Percentiles rank a stretch among this genome's conserved stretches.
phyloP scores from a whole-genome alignment of 1,284 basidiomycete genomes.

The Trichosporon asahii region DNA sequence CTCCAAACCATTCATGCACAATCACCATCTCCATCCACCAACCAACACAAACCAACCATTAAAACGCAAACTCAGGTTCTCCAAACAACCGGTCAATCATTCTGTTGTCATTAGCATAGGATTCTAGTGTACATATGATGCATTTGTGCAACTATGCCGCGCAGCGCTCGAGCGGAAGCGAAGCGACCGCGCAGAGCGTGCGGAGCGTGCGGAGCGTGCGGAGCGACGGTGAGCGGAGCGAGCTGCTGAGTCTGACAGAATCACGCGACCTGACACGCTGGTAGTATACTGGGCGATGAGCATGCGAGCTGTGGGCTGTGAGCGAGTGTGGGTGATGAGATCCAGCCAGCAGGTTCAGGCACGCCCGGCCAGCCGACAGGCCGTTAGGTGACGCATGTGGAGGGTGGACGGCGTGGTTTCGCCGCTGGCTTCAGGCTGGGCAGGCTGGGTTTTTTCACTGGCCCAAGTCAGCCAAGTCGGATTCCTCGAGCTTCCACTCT shows the following conservation, averaged over 20 bases:
- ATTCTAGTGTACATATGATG: conserved; percentile 12
- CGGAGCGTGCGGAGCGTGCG: too few species aligned
- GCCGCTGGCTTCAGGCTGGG: neutral
- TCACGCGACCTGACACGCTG: too few species aligned
- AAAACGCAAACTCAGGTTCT: too few species aligned
- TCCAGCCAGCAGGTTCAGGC: too few species aligned
- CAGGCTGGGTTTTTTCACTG: neutral
- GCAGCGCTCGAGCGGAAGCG: neutral
- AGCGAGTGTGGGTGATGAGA: too few species aligned
- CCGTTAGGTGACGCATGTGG: neutral
- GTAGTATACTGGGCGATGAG: too few species aligned
- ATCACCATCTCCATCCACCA: neutral
- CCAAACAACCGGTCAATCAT: neutral
- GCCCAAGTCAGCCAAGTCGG: neutral
- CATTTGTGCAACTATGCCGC: conserved; percentile 5
- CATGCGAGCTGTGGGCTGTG: too few species aligned
- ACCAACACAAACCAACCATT: neutral
- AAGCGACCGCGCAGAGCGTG: too few species aligned
- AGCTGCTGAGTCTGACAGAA: too few species aligned
- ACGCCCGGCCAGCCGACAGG: neutral
- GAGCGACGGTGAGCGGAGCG: too few species aligned
- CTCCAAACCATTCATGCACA: neutral
- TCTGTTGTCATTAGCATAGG: conserved; percentile 16
- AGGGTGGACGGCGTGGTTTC: too few species aligned
- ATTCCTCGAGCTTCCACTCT: conserved; percentile 2